These are phyloP conservation scores for Tetrapisispora arboricola DNA, from an alignment of 805 yeast species.

Conservation along the genomic window DNA sequence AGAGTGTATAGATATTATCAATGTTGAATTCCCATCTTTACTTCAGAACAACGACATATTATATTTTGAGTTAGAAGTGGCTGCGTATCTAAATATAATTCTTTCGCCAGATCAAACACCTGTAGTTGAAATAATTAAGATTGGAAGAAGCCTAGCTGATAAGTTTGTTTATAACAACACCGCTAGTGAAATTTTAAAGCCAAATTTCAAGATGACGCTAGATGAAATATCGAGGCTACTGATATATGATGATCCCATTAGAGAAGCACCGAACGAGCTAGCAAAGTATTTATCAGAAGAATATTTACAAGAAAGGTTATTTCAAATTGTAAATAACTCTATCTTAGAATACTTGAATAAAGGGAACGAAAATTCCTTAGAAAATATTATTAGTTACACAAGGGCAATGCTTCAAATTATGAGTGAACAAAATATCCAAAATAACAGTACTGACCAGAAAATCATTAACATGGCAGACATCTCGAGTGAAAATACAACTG, in stretches of 20 bases:
- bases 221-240: slow-evolving; percentile 40
- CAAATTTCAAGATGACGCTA: slow-evolving; percentile 29
- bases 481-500: slow-evolving; percentile 5
- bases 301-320: slow-evolving; percentile 23
- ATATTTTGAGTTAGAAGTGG: slow-evolving; percentile 23
- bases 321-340: slow-evolving; percentile 28
- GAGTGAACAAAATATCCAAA: slow-evolving; percentile 14
- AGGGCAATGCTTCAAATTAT: slow-evolving; percentile 27
- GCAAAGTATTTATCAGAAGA: slow-evolving; percentile 17
- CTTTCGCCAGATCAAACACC: slow-evolving; percentile 6
- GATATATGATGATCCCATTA: slow-evolving; percentile 43
- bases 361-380: slow-evolving; percentile 35
- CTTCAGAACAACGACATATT: slow-evolving; percentile 1
- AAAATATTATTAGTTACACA: slow-evolving; percentile 35
- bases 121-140: slow-evolving; percentile 11
- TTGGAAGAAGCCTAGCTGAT: slow-evolving; percentile 20
- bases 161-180: slow-evolving; percentile 15
- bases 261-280: slow-evolving; percentile 26
- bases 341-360: slow-evolving; percentile 36
- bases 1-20: slow-evolving; percentile 32
- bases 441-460: slow-evolving; percentile 22
- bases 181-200: slow-evolving; percentile 16
- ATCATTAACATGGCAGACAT: slow-evolving; percentile 16
- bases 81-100: slow-evolving; percentile 17
- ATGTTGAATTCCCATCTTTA: slow-evolving; percentile 20